Evolutionary conservation across 2,329 filamentous ascomycete genomes (phyloP), one percentile per base, ranked within the genome.

Genomic region (Coniochaeta sp.): DNA sequence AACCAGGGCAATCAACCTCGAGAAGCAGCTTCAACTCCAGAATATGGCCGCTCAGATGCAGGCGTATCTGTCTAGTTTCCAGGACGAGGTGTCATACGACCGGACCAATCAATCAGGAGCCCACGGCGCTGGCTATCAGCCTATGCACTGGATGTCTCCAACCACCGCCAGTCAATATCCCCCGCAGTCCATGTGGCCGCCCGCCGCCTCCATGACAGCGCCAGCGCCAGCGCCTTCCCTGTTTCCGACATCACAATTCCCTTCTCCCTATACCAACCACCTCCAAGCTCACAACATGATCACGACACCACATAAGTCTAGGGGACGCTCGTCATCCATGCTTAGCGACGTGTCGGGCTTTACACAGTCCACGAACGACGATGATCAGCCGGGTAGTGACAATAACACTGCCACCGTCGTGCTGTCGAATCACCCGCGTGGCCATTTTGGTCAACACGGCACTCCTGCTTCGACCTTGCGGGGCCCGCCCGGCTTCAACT

Each of bases 291-390:
- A 55, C 52, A 28, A 58, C 40, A 34, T 61, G 6, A 50, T 47
- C 57, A 67, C 61, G 26, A 70, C 67, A 26, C 66, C 55, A 33
- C 64, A 60, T 38, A 80, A 78, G 69, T 74, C 76, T 33, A 74
- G 85, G 52, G 84, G 83, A 24, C 81, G 85, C 57, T 87, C 84
- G 33, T 87, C 83, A 11, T 87, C 83, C 61, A 88, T 88, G 85
- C 79, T 88, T 2, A 87, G 84, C 67, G 81, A 87, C 66, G 76
- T 88, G 3, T 87, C 84, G n/a, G 84, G 85, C 22, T 86, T 88
- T 66, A 88, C 85, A 8, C 83, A 87, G 72, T 84, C 80, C 17
- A 86, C 81, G 65, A 77, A 76, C 56, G 82, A 81, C 52, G 82
- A 81, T 24, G 76, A 78, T 22, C 76, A 75, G 47, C 66, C 63